Evolutionary conservation across 306 rosid species (phyloP).

Genomic region (cucumber (Cucumis sativus)): DNA sequence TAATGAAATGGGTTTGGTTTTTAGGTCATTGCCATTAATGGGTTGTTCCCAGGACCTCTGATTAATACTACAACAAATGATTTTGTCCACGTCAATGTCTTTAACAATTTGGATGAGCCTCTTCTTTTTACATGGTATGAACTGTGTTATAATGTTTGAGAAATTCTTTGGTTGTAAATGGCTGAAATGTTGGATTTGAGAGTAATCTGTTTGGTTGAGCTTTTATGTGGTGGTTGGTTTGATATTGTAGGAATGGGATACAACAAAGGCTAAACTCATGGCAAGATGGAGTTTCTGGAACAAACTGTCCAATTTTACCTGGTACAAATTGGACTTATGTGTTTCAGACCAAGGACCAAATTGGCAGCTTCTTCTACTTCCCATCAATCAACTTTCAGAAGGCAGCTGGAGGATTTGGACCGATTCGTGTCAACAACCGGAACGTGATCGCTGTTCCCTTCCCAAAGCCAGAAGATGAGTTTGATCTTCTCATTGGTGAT

Average conservation of each 20-base stretch:
- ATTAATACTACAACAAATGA: slow-evolving; percentile 67
- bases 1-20: not conserved
- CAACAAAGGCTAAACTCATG: slow-evolving; percentile 76
- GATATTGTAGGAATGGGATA: slow-evolving; percentile 64
- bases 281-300: slow-evolving; percentile 95
- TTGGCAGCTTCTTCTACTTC: slow-evolving; percentile 74
- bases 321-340: slow-evolving; percentile 55
- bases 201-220: not conserved
- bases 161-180: not conserved
- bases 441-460: slow-evolving; percentile 49
- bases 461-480: slow-evolving; percentile 61
- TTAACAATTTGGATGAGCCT: slow-evolving; percentile 56
- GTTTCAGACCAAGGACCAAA: slow-evolving; percentile 71
- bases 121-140: slow-evolving; percentile 64
- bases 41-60: slow-evolving; percentile 75
- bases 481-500: slow-evolving; percentile 69
- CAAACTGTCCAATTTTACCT: slow-evolving; percentile 67
- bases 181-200: not conserved
- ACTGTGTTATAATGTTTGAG: not conserved
- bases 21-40: slow-evolving; percentile 71
- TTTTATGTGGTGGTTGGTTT: not conserved
- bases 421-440: slow-evolving; percentile 52
- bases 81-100: slow-evolving; percentile 42
- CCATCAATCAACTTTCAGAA: slow-evolving; percentile 73
- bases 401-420: slow-evolving; percentile 74